Evolutionary conservation across 139 green algal genomes (phyloP).

Genomic region (Bryopsis sp.): DNA sequence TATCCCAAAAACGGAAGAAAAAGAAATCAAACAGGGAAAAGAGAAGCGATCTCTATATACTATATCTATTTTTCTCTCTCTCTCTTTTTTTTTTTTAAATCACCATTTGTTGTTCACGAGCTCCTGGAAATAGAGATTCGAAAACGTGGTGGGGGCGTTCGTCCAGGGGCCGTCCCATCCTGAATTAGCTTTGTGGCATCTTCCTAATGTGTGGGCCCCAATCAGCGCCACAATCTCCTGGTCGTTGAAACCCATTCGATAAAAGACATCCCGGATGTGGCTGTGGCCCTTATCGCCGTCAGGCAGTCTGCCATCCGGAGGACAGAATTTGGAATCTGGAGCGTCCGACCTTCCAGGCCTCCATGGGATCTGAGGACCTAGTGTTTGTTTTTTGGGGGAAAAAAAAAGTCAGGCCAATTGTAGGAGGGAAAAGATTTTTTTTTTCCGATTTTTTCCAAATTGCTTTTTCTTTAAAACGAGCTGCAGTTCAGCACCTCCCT

Average conservation of each 20-base stretch:
- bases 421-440: too few species aligned
- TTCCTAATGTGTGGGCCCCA: conserved; percentile 71
- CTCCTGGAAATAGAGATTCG: conserved; percentile 56
- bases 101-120: conserved; percentile 64
- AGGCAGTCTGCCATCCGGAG: conserved; percentile 48
- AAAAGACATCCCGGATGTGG: conserved; percentile 81
- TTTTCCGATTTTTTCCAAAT: too few species aligned
- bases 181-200: conserved; percentile 75
- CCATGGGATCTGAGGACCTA: conserved; percentile 72
- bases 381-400: too few species aligned
- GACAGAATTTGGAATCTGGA: conserved; percentile 27
- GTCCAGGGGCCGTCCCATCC: conserved; percentile 56
- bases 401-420: too few species aligned
- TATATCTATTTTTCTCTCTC: too few species aligned
- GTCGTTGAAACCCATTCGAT: conserved; percentile 79
- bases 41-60: too few species aligned
- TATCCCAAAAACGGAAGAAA: too few species aligned
- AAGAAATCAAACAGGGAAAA: too few species aligned
- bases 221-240: conserved; percentile 82
- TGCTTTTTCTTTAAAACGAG: too few species aligned
- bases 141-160: conserved; percentile 51
- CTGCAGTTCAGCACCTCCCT: not conserved
- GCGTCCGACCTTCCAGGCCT: conserved; percentile 57
- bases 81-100: too few species aligned
- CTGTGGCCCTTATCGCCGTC: conserved; percentile 22